Percentiles rank a stretch among this genome's conserved stretches.
These are phyloP conservation scores for Datura wrightii DNA, from an alignment of 257 asterid genomes.

Conservation along the genomic window DNA sequence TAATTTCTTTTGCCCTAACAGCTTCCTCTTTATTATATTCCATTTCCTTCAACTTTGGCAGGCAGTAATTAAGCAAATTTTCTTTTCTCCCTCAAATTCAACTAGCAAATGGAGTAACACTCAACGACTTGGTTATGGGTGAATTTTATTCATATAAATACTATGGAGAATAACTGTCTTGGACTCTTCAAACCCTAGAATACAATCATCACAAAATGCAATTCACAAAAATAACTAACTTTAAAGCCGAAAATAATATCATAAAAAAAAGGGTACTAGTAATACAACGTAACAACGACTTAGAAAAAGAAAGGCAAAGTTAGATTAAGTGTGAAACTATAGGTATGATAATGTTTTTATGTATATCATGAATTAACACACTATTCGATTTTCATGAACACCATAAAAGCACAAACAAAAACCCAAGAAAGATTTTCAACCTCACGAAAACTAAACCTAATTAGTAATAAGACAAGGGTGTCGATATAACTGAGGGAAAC, in stretches of 20 bases:
- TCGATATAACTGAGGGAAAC: not conserved
- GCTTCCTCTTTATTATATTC: conserved; percentile 66
- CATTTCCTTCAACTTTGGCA: conserved; percentile 38
- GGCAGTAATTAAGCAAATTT: not conserved
- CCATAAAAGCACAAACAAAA: not conserved
- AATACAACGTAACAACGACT: not conserved
- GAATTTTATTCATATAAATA: not conserved
- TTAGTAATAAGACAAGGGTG: not conserved
- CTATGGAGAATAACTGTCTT: too few species aligned
- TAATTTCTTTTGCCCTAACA: conserved; percentile 54
- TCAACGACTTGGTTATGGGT: not conserved
- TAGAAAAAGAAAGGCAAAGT: not conserved
- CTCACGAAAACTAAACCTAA: not conserved
- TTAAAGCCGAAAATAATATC: not conserved
- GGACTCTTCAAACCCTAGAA: conserved; percentile 20
- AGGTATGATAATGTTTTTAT: not conserved
- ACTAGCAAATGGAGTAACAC: not conserved
- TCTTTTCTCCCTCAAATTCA: not conserved
- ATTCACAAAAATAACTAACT: not conserved
- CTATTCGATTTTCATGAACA: not conserved
- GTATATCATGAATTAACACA: not conserved
- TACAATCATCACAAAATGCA: not conserved
- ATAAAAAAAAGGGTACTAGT: not conserved
- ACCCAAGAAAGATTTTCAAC: not conserved
- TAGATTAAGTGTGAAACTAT: not conserved